Conservation (phyloP, 2,329 filamentous ascomycete genomes). For the Stromatinia cepivora region DNA sequence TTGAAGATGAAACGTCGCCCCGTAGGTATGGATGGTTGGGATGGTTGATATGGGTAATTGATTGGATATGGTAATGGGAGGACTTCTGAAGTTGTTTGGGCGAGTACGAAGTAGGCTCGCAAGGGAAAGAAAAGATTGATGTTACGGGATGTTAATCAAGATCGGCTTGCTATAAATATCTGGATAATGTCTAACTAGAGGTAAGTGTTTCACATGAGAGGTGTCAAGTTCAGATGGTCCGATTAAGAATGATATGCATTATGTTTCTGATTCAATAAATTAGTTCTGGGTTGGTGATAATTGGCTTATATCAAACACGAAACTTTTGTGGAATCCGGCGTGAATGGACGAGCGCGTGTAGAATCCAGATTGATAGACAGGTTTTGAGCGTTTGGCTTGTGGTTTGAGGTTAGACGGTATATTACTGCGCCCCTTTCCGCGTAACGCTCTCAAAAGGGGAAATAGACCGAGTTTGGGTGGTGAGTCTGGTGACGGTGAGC, state of each 20-base stretch:
- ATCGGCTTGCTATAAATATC: constrained; percentile 15
- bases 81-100: neutral
- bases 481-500: neutral
- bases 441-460: constrained; percentile 17
- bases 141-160: neutral
- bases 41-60: neutral
- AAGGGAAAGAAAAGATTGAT: neutral
- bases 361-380: neutral
- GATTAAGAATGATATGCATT: neutral
- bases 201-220: neutral
- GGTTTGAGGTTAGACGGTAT: constrained; percentile 6
- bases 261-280: neutral
- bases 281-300: neutral
- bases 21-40: neutral
- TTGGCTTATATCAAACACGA: constrained; percentile 12
- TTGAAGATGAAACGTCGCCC: neutral
- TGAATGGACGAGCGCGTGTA: neutral
- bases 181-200: neutral
- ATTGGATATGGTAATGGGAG: neutral
- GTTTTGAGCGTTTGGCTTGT: neutral
- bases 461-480: constrained; percentile 1
- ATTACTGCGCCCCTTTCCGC: constrained; percentile 16
- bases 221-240: constrained; percentile 3
- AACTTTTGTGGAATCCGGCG: neutral
- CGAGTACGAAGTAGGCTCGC: neutral